Conservation (phyloP, 139 green algal species). For the Raphidocelis subcapitata region DNA sequence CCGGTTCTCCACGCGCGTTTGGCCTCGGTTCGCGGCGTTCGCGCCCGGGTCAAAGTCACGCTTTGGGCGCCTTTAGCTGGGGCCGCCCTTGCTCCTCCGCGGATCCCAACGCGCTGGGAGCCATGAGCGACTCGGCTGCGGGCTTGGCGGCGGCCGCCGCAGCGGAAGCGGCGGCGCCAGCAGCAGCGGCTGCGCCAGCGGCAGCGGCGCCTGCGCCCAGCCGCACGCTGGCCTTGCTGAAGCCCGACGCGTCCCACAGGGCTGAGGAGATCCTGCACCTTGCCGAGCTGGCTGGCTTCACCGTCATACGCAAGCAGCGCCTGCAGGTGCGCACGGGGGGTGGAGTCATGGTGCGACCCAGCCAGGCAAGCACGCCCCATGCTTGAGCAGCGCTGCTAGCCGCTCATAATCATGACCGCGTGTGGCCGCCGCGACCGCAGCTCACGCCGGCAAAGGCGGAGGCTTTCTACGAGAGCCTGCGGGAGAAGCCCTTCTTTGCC, state of each 20-base stretch:
- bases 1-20: too few species aligned
- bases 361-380: background rate
- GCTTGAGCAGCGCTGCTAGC: background rate
- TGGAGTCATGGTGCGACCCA: background rate
- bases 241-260: conserved; percentile 66
- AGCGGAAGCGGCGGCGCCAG: too few species aligned
- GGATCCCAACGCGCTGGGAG: too few species aligned
- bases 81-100: too few species aligned
- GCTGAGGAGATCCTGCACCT: conserved; percentile 72
- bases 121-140: too few species aligned
- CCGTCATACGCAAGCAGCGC: conserved; percentile 59
- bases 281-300: conserved; percentile 70
- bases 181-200: too few species aligned
- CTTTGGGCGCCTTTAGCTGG: too few species aligned
- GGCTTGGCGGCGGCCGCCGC: too few species aligned
- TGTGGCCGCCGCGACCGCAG: conserved; percentile 31
- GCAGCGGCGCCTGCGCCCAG: too few species aligned
- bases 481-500: conserved; percentile 73
- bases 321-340: conserved; percentile 47
- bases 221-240: conserved; percentile 68
- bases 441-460: conserved; percentile 52
- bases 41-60: too few species aligned
- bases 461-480: conserved; percentile 86
- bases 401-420: too few species aligned
- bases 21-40: too few species aligned